Percentiles rank a stretch among this genome's conserved stretches.
Evolutionary conservation across 176 grass and related monocot species (phyloP).

Genomic region (Zea mays): Zm-B73-REFERENCE-NAM-5.0 NC_050105.1:70152001-70152500

Average conservation of each 20-base stretch:
- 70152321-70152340: background rate
- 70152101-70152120: too few species aligned
- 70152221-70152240: conserved; percentile 12
- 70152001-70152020: background rate
- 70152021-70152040: conserved; percentile 34
- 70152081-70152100: too few species aligned
- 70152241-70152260: conserved; percentile 34
- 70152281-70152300: conserved; percentile 13
- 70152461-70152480: background rate
- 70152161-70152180: too few species aligned
- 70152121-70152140: too few species aligned
- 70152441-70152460: background rate
- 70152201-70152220: conserved; percentile 27
- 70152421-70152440: background rate
- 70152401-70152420: background rate
- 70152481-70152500: too few species aligned
- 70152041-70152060: background rate
- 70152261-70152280: conserved; percentile 29
- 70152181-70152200: conserved; percentile 6
- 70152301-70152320: conserved; percentile 25
- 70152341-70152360: background rate
- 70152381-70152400: background rate
- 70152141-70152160: too few species aligned
- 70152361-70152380: conserved; percentile 5
- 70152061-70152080: background rate